phyloP scores from a whole-genome alignment of 1,284 basidiomycete genomes.

The Takashimella tepidaria region DNA sequence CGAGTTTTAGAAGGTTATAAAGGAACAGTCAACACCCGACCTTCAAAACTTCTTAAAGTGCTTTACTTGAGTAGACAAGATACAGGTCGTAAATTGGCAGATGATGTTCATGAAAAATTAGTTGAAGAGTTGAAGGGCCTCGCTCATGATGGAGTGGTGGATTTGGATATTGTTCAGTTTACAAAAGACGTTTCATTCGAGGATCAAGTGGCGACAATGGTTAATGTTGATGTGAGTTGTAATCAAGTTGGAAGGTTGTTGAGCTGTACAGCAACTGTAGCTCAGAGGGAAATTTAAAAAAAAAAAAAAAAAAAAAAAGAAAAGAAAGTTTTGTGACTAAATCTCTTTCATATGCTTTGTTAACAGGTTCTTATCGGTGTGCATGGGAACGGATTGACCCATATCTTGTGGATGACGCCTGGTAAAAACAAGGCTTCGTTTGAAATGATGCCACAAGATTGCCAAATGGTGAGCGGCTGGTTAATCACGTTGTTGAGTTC shows the following conservation, averaged over 20 bases:
- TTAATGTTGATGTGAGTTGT: slow-evolving; percentile 8
- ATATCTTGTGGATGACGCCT: slow-evolving; percentile 69
- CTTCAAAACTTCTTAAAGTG: slow-evolving; percentile 6
- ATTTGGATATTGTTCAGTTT: slow-evolving; percentile 6
- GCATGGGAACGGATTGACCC: slow-evolving; percentile 71
- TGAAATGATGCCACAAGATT: slow-evolving; percentile 14
- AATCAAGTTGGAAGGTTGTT: no score
- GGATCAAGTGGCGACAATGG: slow-evolving; percentile 9
- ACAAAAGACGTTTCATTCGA: slow-evolving; percentile 2
- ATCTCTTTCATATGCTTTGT: no score
- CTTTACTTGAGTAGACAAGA: slow-evolving; percentile 45
- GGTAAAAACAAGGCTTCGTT: slow-evolving; percentile 60
- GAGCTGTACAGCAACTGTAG: no score
- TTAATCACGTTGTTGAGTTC: neutral
- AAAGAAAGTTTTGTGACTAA: no score
- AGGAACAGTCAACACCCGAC: slow-evolving; percentile 11
- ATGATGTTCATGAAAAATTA: slow-evolving; percentile 28
- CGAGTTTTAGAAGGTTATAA: slow-evolving; percentile 18
- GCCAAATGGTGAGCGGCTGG: slow-evolving; percentile 11
- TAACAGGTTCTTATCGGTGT: slow-evolving; percentile 70
- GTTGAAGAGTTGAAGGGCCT: slow-evolving; percentile 46
- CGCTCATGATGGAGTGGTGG: slow-evolving; percentile 5
- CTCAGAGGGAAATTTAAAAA: no score
- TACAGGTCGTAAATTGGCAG: slow-evolving; percentile 53
- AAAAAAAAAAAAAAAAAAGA: no score